These are phyloP conservation scores for Scutellaria minor DNA, from an alignment of 257 asterid genomes.

Conservation along the genomic window DNA sequence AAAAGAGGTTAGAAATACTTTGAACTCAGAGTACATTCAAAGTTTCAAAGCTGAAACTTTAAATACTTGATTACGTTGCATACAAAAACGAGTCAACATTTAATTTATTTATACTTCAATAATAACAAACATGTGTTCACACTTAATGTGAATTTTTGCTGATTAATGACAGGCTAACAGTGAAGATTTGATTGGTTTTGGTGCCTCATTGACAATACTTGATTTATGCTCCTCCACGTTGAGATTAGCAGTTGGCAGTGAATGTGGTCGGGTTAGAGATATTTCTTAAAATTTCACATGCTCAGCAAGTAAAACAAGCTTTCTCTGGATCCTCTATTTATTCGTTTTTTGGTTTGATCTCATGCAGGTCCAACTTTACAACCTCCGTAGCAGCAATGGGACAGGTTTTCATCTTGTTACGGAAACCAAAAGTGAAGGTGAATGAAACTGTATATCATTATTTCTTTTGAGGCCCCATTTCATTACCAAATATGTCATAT, in stretches of 20 bases:
- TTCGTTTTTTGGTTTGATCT: conserved; percentile 36
- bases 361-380: conserved; percentile 67
- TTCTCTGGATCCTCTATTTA: conserved; percentile 29
- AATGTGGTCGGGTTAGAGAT: conserved; percentile 84
- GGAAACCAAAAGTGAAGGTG: conserved; percentile 78
- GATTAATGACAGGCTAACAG: conserved; percentile 60
- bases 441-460: conserved; percentile 28
- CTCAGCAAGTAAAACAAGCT: conserved; percentile 21
- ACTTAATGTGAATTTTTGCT: conserved; percentile 31
- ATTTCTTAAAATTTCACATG: conserved; percentile 34
- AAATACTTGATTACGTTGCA: background rate
- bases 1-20: conserved; percentile 57
- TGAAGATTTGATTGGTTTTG: conserved; percentile 48
- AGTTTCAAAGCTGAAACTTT: background rate
- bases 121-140: background rate
- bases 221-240: conserved; percentile 70
- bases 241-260: conserved; percentile 81
- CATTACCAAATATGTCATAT: conserved; percentile 3
- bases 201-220: conserved; percentile 60
- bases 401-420: conserved; percentile 60
- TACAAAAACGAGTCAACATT: background rate
- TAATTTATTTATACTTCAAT: background rate
- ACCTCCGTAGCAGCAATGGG: conserved; percentile 52
- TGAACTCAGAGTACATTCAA: conserved; percentile 17
- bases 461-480: conserved; percentile 12